Evolutionary conservation across 192 early-diverging fungal species (phyloP).

Genomic region (Entomortierella lignicola): DNA sequence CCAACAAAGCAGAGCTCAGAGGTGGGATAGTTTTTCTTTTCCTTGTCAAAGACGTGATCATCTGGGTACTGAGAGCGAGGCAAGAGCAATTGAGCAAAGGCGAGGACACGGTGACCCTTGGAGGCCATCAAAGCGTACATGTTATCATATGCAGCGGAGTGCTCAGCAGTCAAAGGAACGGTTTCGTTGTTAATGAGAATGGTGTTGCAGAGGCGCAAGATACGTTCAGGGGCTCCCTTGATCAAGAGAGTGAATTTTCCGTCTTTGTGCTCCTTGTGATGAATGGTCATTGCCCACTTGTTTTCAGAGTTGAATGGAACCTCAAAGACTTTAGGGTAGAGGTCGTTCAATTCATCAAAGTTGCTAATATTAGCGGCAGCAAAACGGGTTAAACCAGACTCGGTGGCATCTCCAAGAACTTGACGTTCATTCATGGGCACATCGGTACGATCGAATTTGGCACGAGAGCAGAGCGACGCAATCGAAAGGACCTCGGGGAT

Average conservation of each 20-base stretch:
- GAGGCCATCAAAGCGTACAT: constrained; percentile 89
- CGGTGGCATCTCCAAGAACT: constrained; percentile 94
- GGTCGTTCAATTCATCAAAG: constrained; percentile 76
- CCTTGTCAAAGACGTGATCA: constrained; percentile 79
- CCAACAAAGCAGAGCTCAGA: constrained; percentile 82
- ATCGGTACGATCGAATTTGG: constrained; percentile 90
- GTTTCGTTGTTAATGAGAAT: constrained; percentile 69
- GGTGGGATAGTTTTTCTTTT: constrained; percentile 77
- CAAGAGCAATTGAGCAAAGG: constrained; percentile 85
- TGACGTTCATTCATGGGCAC: constrained; percentile 83
- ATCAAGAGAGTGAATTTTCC: constrained; percentile 86
- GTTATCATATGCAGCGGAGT: constrained; percentile 74
- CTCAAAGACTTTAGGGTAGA: constrained; percentile 92
- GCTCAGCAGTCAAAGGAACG: constrained; percentile 72
- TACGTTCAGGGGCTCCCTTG: constrained; percentile 96
- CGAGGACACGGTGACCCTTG: constrained; percentile 95
- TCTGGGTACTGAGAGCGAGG: constrained; percentile 75
- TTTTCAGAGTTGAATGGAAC: constrained; percentile 95
- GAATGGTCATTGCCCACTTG: constrained; percentile 95
- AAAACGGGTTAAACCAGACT: constrained; percentile 88
- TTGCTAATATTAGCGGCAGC: constrained; percentile 76
- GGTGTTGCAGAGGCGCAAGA: constrained; percentile 82
- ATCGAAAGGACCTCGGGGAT: constrained; percentile 82
- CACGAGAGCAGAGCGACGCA: constrained; percentile 84
- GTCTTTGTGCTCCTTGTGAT: constrained; percentile 74